phyloP scores from a whole-genome alignment of 441 rosid species.

The Euphorbia celastroides region DNA sequence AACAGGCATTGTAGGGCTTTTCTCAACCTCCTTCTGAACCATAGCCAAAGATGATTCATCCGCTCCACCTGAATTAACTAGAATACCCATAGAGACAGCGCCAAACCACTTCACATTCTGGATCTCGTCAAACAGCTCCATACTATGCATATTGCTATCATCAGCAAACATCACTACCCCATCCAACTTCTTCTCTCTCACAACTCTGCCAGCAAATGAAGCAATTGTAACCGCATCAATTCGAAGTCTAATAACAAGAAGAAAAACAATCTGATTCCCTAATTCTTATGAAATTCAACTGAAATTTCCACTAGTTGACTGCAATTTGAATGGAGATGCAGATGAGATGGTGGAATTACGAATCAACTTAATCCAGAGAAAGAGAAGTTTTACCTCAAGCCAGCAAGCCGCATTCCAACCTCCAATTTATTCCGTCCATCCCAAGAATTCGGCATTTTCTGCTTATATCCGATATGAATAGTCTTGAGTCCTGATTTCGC shows the following conservation, averaged over 20 bases:
- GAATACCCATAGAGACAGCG: constrained; percentile 83
- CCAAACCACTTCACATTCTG: constrained; percentile 93
- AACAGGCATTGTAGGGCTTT: constrained; percentile 47
- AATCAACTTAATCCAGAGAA: constrained; percentile 2
- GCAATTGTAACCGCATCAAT: constrained; percentile 15
- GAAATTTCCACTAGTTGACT: neutral
- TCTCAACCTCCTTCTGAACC: constrained; percentile 33
- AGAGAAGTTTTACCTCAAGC: constrained; percentile 44
- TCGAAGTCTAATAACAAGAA: constrained; percentile 7
- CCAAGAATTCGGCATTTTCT: constrained; percentile 77
- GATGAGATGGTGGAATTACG: neutral
- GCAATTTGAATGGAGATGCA: neutral
- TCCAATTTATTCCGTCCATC: constrained; percentile 66
- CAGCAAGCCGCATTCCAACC: constrained; percentile 78
- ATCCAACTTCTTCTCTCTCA: constrained; percentile 78
- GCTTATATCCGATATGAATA: constrained; percentile 56
- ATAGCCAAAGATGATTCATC: constrained; percentile 34
- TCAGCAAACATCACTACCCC: constrained; percentile 91
- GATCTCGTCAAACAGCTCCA: constrained; percentile 93
- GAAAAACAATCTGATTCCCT: neutral
- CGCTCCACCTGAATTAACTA: constrained; percentile 47
- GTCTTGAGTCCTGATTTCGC: constrained; percentile 58
- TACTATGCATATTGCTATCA: constrained; percentile 94
- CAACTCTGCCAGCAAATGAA: constrained; percentile 47
- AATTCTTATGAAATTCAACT: neutral